Evolutionary conservation across 2,329 filamentous ascomycete genomes (phyloP).

Genomic region (Fusarium sp.): DNA sequence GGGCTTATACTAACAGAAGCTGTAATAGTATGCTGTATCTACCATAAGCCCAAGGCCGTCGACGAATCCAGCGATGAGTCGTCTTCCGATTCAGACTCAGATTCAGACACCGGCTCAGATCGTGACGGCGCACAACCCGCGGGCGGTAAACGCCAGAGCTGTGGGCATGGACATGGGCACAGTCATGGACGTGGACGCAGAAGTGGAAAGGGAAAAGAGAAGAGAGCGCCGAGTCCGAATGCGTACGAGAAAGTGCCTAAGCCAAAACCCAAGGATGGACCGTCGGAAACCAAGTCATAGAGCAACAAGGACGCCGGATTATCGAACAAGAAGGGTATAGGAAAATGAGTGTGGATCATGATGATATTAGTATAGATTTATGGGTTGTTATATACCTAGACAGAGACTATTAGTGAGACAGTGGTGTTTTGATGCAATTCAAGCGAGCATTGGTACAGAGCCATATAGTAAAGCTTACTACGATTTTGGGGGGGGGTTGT

Average conservation of each 20-base stretch:
- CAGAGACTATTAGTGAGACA: neutral
- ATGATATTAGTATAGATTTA: slow-evolving; percentile 26
- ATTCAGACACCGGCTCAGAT: slow-evolving; percentile 57
- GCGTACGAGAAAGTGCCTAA: slow-evolving; percentile 81
- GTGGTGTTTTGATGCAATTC: neutral
- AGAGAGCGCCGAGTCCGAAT: slow-evolving; percentile 75
- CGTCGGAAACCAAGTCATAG: slow-evolving; percentile 39
- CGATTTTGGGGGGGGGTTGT: neutral
- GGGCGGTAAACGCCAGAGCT: slow-evolving; percentile 54
- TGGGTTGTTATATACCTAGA: neutral
- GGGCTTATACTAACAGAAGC: neutral
- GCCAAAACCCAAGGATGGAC: slow-evolving; percentile 51
- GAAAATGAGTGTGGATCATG: slow-evolving; percentile 14
- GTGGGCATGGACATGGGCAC: slow-evolving; percentile 54
- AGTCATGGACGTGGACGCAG: slow-evolving; percentile 43
- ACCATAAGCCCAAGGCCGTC: slow-evolving; percentile 84
- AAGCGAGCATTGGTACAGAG: slow-evolving; percentile 12
- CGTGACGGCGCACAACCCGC: slow-evolving; percentile 42
- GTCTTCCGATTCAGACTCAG: slow-evolving; percentile 68
- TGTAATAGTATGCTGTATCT: slow-evolving; percentile 93
- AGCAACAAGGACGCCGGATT: neutral
- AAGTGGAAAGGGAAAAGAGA: slow-evolving; percentile 50
- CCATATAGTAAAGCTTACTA: neutral
- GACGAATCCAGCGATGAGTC: slow-evolving; percentile 84
- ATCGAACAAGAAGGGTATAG: neutral